Percentiles rank a stretch among this genome's conserved stretches.
phyloP scores from a whole-genome alignment of 108 stramenopile genomes.

The Cylindrotheca fusiformis region DNA sequence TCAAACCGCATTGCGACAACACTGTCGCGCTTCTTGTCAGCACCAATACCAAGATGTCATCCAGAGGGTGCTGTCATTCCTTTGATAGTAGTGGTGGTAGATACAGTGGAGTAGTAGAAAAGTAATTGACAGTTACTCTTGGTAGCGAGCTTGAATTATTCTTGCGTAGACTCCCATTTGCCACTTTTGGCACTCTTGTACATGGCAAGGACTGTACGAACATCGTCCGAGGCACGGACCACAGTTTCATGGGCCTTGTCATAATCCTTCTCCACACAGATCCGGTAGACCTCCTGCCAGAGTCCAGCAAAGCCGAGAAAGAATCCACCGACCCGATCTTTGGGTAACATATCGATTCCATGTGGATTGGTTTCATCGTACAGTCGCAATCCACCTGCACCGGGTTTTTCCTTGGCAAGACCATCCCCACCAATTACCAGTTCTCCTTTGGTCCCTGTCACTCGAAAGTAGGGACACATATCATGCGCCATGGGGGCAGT shows the following conservation, averaged over 20 bases:
- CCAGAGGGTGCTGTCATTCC: too few species aligned
- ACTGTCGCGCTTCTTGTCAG: too few species aligned
- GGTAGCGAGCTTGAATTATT: too few species aligned
- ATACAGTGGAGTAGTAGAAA: too few species aligned
- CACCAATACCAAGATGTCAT: too few species aligned
- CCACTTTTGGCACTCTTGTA: slow-evolving; percentile 25
- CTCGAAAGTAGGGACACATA: slow-evolving; percentile 35
- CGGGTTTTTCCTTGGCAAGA: slow-evolving; percentile 13
- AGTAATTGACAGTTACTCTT: too few species aligned
- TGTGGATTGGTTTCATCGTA: slow-evolving; percentile 25
- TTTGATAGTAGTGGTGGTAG: too few species aligned
- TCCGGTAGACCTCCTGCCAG: slow-evolving; percentile 28
- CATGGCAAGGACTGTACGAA: slow-evolving; percentile 23
- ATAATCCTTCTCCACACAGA: slow-evolving; percentile 9
- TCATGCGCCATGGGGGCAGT: slow-evolving; percentile 45
- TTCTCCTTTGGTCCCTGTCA: slow-evolving; percentile 36
- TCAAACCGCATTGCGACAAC: too few species aligned
- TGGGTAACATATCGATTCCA: slow-evolving; percentile 23
- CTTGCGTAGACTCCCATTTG: slow-evolving; percentile 22
- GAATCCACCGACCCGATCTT: slow-evolving; percentile 33
- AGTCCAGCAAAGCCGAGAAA: slow-evolving; percentile 33
- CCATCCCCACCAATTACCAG: slow-evolving; percentile 28
- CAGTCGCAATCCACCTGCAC: slow-evolving; percentile 31
- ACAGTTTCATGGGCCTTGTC: slow-evolving; percentile 23
- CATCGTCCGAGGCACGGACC: slow-evolving; percentile 22